These are phyloP conservation scores for Sugiyamaella mastotermitis DNA, from an alignment of 805 yeast genomes.

Conservation along the genomic window DNA sequence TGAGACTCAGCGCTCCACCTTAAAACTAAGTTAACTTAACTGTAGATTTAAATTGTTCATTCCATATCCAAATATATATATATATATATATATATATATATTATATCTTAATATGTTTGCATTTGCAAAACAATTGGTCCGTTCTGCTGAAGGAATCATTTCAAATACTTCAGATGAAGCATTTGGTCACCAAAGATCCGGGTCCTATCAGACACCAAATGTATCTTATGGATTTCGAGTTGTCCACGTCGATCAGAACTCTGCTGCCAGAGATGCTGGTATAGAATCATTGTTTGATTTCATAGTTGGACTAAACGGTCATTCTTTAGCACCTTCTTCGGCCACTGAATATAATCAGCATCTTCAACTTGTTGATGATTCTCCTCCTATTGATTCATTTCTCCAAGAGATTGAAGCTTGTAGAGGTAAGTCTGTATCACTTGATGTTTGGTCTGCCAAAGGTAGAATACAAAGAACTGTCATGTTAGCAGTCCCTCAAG, in stretches of 20 bases:
- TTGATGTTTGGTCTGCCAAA: slow-evolving; percentile 82
- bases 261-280: slow-evolving; percentile 46
- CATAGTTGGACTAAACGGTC: slow-evolving; percentile 73
- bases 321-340: slow-evolving; percentile 32
- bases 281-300: slow-evolving; percentile 86
- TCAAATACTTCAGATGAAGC: slow-evolving; percentile 18
- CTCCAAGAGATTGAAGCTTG: slow-evolving; percentile 39
- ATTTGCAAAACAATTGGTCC: slow-evolving; percentile 59
- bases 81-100: too few relatives aligned
- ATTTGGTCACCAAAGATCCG: slow-evolving; percentile 3
- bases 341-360: background rate
- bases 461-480: slow-evolving; percentile 43
- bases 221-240: slow-evolving; percentile 50
- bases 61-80: too few relatives aligned
- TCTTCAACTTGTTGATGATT: slow-evolving; percentile 7
- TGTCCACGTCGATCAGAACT: slow-evolving; percentile 40
- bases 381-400: slow-evolving; percentile 25
- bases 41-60: too few relatives aligned
- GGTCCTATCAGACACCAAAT: background rate
- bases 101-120: too few relatives aligned
- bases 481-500: slow-evolving; percentile 19
- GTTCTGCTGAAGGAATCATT: slow-evolving; percentile 36
- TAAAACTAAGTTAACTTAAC: too few relatives aligned
- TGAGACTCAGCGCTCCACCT: too few relatives aligned
- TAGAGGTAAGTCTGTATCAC: slow-evolving; percentile 37